Percentiles rank a stretch among this genome's conserved stretches.
Conservation (phyloP, 495 filamentous ascomycete species). For the Penicillium cinerascens region DNA sequence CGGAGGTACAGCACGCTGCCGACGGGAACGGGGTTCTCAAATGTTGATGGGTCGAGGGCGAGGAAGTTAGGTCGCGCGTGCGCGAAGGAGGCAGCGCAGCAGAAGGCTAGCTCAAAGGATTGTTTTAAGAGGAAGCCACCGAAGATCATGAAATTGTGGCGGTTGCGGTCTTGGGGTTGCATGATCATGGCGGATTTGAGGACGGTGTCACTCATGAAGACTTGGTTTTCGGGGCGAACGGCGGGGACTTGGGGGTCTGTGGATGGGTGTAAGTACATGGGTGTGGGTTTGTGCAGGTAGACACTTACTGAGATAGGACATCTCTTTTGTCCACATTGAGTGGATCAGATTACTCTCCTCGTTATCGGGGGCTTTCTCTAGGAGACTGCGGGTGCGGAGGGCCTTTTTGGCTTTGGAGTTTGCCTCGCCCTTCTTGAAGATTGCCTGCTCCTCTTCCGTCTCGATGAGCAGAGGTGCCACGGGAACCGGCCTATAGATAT, state of each 20-base stretch:
- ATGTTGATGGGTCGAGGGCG: slow-evolving; percentile 74
- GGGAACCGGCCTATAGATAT: slow-evolving; percentile 41
- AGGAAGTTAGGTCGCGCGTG: slow-evolving; percentile 75
- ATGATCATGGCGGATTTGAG: slow-evolving; percentile 75
- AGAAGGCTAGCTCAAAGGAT: slow-evolving; percentile 86
- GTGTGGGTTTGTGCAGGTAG: not conserved
- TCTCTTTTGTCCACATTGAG: slow-evolving; percentile 71
- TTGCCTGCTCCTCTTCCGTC: slow-evolving; percentile 64
- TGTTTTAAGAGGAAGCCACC: slow-evolving; percentile 80
- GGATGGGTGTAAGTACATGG: slow-evolving; percentile 1
- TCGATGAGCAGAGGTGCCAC: slow-evolving; percentile 61
- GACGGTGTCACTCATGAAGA: slow-evolving; percentile 64
- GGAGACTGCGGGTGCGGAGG: slow-evolving; percentile 56
- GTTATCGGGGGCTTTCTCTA: slow-evolving; percentile 71
- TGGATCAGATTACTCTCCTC: slow-evolving; percentile 77
- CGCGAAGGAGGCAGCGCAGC: slow-evolving; percentile 74
- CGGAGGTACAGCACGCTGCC: slow-evolving; percentile 79
- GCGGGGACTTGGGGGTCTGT: slow-evolving; percentile 56
- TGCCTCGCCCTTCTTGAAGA: slow-evolving; percentile 67
- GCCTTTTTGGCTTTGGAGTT: slow-evolving; percentile 75
- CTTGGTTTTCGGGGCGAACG: slow-evolving; percentile 58
- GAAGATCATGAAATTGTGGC: slow-evolving; percentile 89
- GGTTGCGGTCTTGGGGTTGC: slow-evolving; percentile 83
- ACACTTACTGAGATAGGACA: slow-evolving; percentile 58
- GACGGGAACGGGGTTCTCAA: slow-evolving; percentile 80